Percentiles rank a stretch among this genome's conserved stretches.
Conservation (phyloP, 2,329 filamentous ascomycete genomes). For the Trichophaea hybrida region DNA sequence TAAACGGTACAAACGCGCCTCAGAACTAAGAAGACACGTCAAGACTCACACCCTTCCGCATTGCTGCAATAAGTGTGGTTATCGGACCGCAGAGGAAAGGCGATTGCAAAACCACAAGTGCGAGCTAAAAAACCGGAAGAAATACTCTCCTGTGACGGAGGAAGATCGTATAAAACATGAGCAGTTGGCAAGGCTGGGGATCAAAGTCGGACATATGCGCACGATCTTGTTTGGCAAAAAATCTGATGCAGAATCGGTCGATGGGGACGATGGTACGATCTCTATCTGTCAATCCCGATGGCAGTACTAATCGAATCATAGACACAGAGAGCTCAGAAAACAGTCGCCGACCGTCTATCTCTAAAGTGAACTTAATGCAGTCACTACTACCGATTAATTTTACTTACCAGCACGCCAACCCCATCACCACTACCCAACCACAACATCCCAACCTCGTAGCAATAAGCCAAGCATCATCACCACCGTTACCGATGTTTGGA, state of each 20-base stretch:
- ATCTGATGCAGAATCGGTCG: neutral
- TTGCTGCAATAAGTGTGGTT: constrained; percentile 3
- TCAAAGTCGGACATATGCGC: constrained; percentile 6
- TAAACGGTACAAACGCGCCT: constrained; percentile 3
- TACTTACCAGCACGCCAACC: neutral
- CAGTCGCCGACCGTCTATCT: neutral
- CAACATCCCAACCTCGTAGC: neutral
- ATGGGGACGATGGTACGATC: neutral
- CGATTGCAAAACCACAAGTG: constrained; percentile 5
- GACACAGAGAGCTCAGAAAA: neutral
- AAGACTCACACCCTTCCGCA: constrained; percentile 7
- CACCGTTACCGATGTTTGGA: neutral
- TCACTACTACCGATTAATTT: neutral
- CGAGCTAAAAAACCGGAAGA: neutral
- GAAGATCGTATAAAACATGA: constrained; percentile 3
- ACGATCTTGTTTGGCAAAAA: constrained; percentile 4
- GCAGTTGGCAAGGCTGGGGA: constrained; percentile 3
- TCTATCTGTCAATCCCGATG: neutral
- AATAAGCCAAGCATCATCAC: neutral
- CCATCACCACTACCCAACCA: neutral
- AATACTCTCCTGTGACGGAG: constrained; percentile 1
- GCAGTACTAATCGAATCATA: neutral
- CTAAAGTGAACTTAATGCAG: neutral
- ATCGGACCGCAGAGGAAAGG: constrained; percentile 5
- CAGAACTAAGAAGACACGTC: constrained; percentile 4